phyloP scores from a whole-genome alignment of 73 alveolate species.

The Durusdinium trenchii region DNA sequence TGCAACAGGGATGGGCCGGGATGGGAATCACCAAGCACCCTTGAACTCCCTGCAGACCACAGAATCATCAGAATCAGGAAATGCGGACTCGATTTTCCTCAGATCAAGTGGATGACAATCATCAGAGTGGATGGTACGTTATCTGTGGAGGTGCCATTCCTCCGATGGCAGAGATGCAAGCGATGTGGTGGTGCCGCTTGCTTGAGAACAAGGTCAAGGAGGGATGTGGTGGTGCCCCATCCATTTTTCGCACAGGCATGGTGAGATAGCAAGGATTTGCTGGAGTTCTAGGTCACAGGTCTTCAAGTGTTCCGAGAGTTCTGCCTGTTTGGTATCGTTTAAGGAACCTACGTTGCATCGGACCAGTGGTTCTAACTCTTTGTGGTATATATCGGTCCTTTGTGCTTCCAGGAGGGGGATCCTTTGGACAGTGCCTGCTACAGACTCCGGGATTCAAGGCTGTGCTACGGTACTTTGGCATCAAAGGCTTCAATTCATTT shows the following conservation, averaged over 20 bases:
- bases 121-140: too few relatives aligned
- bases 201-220: conserved; percentile 35
- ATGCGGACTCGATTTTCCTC: too few relatives aligned
- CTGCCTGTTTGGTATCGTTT: neutral
- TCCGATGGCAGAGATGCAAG: conserved; percentile 91
- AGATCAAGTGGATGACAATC: too few relatives aligned
- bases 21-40: too few relatives aligned
- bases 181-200: conserved; percentile 86
- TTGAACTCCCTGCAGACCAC: too few relatives aligned
- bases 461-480: conserved; percentile 30
- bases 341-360: neutral
- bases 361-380: neutral
- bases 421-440: conserved; percentile 70
- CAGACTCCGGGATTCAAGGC: conserved; percentile 47
- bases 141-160: conserved; percentile 90
- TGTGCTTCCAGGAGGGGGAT: conserved; percentile 18
- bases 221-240: neutral
- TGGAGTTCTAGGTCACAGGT: too few relatives aligned
- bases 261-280: neutral
- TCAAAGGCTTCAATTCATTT: neutral
- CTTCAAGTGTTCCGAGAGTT: neutral
- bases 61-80: too few relatives aligned
- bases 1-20: too few relatives aligned
- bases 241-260: neutral
- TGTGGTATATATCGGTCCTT: neutral